These are phyloP conservation scores for Didymella segeticola DNA, from an alignment of 2,329 filamentous ascomycete genomes.

Conservation along the genomic window DNA sequence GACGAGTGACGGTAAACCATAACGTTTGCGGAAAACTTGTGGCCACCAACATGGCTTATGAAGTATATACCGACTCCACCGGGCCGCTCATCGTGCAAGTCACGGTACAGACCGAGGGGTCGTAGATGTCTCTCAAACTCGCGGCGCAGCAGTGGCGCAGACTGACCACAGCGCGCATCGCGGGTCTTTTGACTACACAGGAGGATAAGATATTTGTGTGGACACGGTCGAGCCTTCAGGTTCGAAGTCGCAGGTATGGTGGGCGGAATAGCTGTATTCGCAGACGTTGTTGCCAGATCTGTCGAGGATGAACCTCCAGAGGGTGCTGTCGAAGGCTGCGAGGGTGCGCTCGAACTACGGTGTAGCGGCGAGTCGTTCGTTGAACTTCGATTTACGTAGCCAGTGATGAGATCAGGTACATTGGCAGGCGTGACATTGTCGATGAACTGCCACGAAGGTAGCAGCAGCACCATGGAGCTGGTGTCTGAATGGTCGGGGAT, in stretches of 20 bases:
- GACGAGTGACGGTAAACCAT: conserved; percentile 78
- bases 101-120: conserved; percentile 82
- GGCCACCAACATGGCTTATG: conserved; percentile 93
- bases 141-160: conserved; percentile 83
- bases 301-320: conserved; percentile 15
- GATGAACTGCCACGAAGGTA: conserved; percentile 83
- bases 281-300: conserved; percentile 24
- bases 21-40: conserved; percentile 95
- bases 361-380: conserved; percentile 73
- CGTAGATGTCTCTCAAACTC: conserved; percentile 91
- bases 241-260: conserved; percentile 41
- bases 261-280: conserved; percentile 30
- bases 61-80: conserved; percentile 96
- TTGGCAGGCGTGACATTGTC: conserved; percentile 81
- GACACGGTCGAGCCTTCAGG: conserved; percentile 69
- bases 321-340: conserved; percentile 20
- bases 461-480: conserved; percentile 76
- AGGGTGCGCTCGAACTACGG: not conserved
- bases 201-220: conserved; percentile 85
- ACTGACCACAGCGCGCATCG: conserved; percentile 93
- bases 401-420: conserved; percentile 73
- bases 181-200: conserved; percentile 95
- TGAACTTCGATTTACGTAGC: conserved; percentile 73
- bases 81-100: conserved; percentile 85
- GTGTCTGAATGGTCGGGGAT: conserved; percentile 71